Evolutionary conservation across 2,329 filamentous ascomycete species (phyloP).

Genomic region (Cladophialophora psammophila): DNA sequence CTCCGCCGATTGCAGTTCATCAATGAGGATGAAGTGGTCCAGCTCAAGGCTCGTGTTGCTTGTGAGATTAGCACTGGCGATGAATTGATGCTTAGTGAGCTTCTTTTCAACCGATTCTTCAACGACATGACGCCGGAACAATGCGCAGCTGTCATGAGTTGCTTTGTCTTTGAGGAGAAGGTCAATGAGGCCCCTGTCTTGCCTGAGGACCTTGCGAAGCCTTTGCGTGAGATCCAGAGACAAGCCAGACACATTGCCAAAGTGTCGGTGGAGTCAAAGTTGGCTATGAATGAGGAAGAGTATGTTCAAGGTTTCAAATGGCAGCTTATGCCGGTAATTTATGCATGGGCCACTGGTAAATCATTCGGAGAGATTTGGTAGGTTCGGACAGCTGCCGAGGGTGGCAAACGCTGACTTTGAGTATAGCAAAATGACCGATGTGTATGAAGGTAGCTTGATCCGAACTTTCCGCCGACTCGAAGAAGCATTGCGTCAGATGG

Average conservation of each 20-base stretch:
- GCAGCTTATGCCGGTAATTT: slow-evolving; percentile 96
- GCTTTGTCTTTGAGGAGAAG: slow-evolving; percentile 98
- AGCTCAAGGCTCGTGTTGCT: slow-evolving; percentile 94
- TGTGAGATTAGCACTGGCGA: slow-evolving; percentile 98
- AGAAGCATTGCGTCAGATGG: slow-evolving; percentile 93
- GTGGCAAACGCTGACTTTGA: slow-evolving; percentile 29
- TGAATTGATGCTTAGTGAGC: slow-evolving; percentile 88
- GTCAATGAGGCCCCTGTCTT: slow-evolving; percentile 74
- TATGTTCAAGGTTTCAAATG: slow-evolving; percentile 89
- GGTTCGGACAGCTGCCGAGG: slow-evolving; percentile 48
- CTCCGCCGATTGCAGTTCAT: slow-evolving; percentile 93
- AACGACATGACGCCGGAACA: slow-evolving; percentile 91
- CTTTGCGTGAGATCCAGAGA: slow-evolving; percentile 82
- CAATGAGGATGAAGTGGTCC: slow-evolving; percentile 92
- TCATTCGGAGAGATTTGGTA: slow-evolving; percentile 95
- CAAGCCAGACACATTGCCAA: slow-evolving; percentile 90
- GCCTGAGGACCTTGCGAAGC: slow-evolving; percentile 84
- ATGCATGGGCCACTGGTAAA: slow-evolving; percentile 86
- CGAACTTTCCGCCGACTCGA: slow-evolving; percentile 94
- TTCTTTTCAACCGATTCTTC: slow-evolving; percentile 97
- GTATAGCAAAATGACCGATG: slow-evolving; percentile 94
- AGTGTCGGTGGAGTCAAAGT: slow-evolving; percentile 91
- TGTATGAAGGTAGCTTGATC: slow-evolving; percentile 95
- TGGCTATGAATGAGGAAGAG: slow-evolving; percentile 92
- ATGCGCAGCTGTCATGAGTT: slow-evolving; percentile 83